Conservation (phyloP, 2,329 filamentous ascomycete species). For the Curvularia spicifera region DNA sequence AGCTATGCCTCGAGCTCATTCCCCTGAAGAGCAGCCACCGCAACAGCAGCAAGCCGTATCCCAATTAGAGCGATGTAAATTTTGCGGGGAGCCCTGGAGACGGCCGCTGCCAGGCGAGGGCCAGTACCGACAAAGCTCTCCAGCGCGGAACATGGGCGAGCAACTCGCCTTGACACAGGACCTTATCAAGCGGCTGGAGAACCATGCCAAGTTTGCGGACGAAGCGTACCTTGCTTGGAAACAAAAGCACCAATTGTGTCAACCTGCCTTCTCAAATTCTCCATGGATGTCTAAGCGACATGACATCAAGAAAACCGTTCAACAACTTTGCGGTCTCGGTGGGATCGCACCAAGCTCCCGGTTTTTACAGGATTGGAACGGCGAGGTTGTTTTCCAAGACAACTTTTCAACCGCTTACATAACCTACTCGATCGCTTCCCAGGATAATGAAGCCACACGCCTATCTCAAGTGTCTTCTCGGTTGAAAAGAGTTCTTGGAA, state of each 20-base stretch:
- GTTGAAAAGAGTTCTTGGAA: too few relatives aligned
- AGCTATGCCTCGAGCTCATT: slow-evolving; percentile 4
- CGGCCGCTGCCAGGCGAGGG: slow-evolving; percentile 26
- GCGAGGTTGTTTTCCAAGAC: too few relatives aligned
- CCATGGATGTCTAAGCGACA: too few relatives aligned
- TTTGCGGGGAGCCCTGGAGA: slow-evolving; percentile 30
- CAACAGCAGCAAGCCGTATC: slow-evolving; percentile 19
- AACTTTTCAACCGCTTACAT: too few relatives aligned
- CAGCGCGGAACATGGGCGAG: slow-evolving; percentile 25
- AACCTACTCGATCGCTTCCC: too few relatives aligned
- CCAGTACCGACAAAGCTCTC: slow-evolving; percentile 16
- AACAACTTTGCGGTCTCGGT: too few relatives aligned
- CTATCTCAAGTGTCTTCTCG: too few relatives aligned
- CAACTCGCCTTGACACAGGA: slow-evolving; percentile 23
- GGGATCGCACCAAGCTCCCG: too few relatives aligned
- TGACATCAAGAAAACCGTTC: too few relatives aligned
- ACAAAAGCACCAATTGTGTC: slow-evolving; percentile 14
- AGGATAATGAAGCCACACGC: too few relatives aligned
- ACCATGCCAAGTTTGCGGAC: slow-evolving; percentile 26
- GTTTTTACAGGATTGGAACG: too few relatives aligned
- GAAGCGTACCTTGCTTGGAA: slow-evolving; percentile 22
- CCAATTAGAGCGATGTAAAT: slow-evolving; percentile 29
- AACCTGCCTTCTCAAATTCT: too few relatives aligned
- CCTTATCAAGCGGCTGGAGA: slow-evolving; percentile 26
- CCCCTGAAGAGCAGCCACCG: slow-evolving; percentile 12